Evolutionary conservation across 2,329 filamentous ascomycete species (phyloP), one percentile per base, ranked within the genome.

Genomic region (Aureobasidium sp.): DNA sequence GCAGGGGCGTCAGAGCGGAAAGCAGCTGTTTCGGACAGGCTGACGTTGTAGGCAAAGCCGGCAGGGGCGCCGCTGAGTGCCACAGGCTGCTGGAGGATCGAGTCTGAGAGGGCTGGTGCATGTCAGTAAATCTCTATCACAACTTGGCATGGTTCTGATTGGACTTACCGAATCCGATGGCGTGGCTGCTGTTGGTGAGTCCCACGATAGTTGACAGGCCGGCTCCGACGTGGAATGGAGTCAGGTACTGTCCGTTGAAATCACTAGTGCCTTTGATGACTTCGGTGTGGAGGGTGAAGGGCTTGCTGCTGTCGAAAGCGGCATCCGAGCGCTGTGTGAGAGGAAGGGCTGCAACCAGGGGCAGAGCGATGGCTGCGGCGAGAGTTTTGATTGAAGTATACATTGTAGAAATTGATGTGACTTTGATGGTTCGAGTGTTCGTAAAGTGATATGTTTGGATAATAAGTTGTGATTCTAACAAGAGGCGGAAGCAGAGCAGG

Each of bases 251-350:
- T 4, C 21, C 17, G 3, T n/a, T 16, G 40, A 53, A 53, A 25
- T n/a, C 16, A 6, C 10, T 17, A 3, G 24, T 37, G 12, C 16
- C 40, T 3, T 38, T 40, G 29, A 25, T 21, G 30, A 39, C 32
- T 29, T 45, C 22, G 14, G 51, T 53, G 21, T 53, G 51, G 14
- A 53, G 51, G 19, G 40, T 40, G 24, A 53, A 53, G 14, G 51
- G 51, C 51, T 53, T 45, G 40, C 32, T 53, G 32, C 30, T 38
- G 40, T 53, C 51, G 32, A 53, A 53, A 41, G 8, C 37, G 34
- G 34, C 22, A 8, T 22, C 39, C 0, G n/a, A 4, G 4, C 37
- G 38, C 29, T 39, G 37, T 38, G 2, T 37, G n/a, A 53, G 29
- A 17, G 49, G 49, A 10, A 53, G 38, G 19, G 40, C 41, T 17